Percentiles rank a stretch among this genome's conserved stretches.
Conservation (phyloP, 169 alveolate species). For the Plasmodium chabaudi region DNA sequence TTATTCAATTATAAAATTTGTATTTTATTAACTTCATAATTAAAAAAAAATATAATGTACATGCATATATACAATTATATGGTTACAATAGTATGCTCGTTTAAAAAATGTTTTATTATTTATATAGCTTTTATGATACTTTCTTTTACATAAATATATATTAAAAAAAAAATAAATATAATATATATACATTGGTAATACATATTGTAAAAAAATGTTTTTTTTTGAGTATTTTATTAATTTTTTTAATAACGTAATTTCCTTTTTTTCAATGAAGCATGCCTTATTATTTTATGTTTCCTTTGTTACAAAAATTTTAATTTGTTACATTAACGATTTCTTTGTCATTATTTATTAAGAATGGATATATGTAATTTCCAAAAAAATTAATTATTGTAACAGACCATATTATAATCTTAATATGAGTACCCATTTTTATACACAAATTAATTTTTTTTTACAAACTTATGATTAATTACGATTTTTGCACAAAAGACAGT, state of each 20-base stretch:
- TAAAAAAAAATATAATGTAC: conserved; percentile 2
- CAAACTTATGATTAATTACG: too few species aligned
- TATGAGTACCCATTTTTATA: too few species aligned
- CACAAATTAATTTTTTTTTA: too few species aligned
- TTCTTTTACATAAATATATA: background rate
- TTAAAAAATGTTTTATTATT: background rate
- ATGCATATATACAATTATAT: background rate
- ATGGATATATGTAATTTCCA: too few species aligned
- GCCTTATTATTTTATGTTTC: too few species aligned
- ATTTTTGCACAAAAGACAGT: too few species aligned
- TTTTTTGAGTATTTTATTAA: background rate
- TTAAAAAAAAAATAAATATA: conserved; percentile 16
- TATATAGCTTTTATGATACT: conserved; percentile 16
- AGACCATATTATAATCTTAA: too few species aligned
- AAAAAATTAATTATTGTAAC: too few species aligned
- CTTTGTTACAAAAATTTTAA: too few species aligned
- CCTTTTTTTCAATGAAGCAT: too few species aligned
- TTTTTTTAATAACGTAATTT: background rate
- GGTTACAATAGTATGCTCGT: background rate
- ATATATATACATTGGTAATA: background rate
- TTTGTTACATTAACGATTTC: too few species aligned
- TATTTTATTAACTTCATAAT: conserved; percentile 11
- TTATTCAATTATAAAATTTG: conserved; percentile 16
- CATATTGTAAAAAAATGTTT: background rate
- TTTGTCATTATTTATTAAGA: too few species aligned